These are phyloP conservation scores for Arachis monticola DNA, from an alignment of 331 rosid species.

Conservation along the genomic window DNA sequence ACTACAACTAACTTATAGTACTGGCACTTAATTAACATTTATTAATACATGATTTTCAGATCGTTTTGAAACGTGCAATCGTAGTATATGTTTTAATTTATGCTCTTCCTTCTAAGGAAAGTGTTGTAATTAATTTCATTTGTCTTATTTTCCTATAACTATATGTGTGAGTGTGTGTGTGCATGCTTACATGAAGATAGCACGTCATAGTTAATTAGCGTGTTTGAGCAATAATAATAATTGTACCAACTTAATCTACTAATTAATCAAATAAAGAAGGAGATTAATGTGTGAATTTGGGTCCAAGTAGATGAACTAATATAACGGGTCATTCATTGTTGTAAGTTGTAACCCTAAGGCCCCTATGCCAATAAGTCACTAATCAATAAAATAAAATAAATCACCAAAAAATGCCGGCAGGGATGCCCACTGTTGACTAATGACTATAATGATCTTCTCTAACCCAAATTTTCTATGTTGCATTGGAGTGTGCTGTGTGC, in stretches of 20 bases:
- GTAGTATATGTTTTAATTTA: too few relatives aligned
- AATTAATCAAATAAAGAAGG: background rate
- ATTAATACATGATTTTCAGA: background rate
- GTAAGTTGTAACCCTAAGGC: background rate
- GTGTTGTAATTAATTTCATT: background rate
- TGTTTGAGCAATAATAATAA: background rate
- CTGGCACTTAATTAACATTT: background rate
- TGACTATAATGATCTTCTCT: background rate
- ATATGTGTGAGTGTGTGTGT: background rate
- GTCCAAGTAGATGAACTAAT: conserved; percentile 3
- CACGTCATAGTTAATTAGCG: background rate
- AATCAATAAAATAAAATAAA: background rate
- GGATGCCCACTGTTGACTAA: background rate
- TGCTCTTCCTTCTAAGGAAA: background rate
- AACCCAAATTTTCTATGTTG: background rate
- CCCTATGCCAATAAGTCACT: background rate
- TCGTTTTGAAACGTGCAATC: background rate
- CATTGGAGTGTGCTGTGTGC: background rate
- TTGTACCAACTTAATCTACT: background rate
- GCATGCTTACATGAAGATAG: background rate
- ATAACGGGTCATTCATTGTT: conserved; percentile 15
- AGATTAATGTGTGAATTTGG: background rate
- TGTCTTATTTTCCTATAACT: too few relatives aligned
- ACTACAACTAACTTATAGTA: background rate
- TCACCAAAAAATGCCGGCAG: conserved; percentile 23